Base-by-base conservation (phyloP, 805 yeast species). In the Metschnikowia kunwiensis region DNA sequence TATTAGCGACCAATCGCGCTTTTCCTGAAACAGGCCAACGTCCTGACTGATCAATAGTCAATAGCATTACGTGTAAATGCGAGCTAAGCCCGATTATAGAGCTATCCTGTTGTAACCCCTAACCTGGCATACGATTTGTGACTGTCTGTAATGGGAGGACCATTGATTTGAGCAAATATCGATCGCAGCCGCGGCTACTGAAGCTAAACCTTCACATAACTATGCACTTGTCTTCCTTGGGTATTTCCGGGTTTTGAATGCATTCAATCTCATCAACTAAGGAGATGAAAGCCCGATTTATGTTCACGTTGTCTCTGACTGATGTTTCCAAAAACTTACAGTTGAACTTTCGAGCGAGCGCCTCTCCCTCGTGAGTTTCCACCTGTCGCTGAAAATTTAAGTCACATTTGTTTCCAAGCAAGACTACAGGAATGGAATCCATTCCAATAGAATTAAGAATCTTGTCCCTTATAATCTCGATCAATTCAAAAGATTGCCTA, bases 381-480 rank as follows among this genome's bases (percentile, higher is more conserved):
- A 49, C 51, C 27, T 47, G 53, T 24, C 53, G 25, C 40, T 47
- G 51, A 38, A 42, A 41, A 17, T 36, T 41, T 34, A 49, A 36
- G 30, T 49, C 53, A 25, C 49, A 34, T 38, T 49, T 49, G 30
- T 49, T 49, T 3, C 51, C 53, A 19, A 49, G 47, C 34, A 74
- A 58, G 9, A 74, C 68, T 60, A 75, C 58, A 2, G 78, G 78
- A 6, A 68, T 61, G 23, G 61, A 58, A 32, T 72, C 75, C 31
- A 63, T 60, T 4, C 78, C 78, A 20, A 75, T 69, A 12, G 80
- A 74, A 51, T 86, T 87, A 42, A 86, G 65, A 36, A 88, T 80
- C 68, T 87, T 87, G 57, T 86, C 96, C 55, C 95, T 74, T 25
- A 89, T 82, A 27, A 82, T 70, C 38, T 76, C 78, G 32, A 88